phyloP scores from a whole-genome alignment of 2,329 filamentous ascomycete species.

The Aspergillus pseudonomiae region DNA sequence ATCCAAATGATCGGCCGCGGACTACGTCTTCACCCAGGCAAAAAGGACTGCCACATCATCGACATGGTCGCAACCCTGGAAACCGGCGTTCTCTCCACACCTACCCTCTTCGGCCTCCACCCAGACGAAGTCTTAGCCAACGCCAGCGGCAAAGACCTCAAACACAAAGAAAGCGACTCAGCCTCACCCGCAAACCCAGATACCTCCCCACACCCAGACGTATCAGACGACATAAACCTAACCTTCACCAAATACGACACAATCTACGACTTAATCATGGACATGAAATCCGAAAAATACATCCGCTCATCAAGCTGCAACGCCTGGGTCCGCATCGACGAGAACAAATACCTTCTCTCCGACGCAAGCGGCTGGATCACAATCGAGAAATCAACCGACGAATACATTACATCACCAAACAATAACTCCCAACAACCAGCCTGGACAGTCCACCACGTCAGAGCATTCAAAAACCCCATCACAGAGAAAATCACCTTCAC shows the following conservation, averaged over 20 bases:
- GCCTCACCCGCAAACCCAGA: not conserved
- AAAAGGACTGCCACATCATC: conserved; percentile 89
- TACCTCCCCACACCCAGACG: conserved; percentile 21
- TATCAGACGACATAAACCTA: conserved; percentile 53
- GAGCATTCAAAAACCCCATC: conserved; percentile 29
- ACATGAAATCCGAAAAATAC: conserved; percentile 75
- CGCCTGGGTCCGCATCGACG: conserved; percentile 81
- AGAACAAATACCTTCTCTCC: conserved; percentile 70
- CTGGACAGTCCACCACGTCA: conserved; percentile 39
- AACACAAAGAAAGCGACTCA: conserved; percentile 45
- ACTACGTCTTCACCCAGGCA: conserved; percentile 78
- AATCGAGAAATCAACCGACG: conserved; percentile 42
- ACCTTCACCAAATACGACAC: conserved; percentile 90
- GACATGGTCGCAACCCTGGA: conserved; percentile 89
- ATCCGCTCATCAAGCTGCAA: conserved; percentile 75
- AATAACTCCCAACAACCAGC: conserved; percentile 9
- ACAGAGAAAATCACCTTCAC: conserved; percentile 61
- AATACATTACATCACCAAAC: not conserved
- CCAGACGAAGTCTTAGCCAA: conserved; percentile 74
- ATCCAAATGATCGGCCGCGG: conserved; percentile 98
- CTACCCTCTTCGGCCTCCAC: conserved; percentile 90
- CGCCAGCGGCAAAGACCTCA: conserved; percentile 66
- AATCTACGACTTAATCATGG: conserved; percentile 85
- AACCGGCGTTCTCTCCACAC: conserved; percentile 84
- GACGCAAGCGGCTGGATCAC: conserved; percentile 64